Evolutionary conservation across 176 grass and related monocot genomes (phyloP).

Genomic region (Lolium rigidum): DNA sequence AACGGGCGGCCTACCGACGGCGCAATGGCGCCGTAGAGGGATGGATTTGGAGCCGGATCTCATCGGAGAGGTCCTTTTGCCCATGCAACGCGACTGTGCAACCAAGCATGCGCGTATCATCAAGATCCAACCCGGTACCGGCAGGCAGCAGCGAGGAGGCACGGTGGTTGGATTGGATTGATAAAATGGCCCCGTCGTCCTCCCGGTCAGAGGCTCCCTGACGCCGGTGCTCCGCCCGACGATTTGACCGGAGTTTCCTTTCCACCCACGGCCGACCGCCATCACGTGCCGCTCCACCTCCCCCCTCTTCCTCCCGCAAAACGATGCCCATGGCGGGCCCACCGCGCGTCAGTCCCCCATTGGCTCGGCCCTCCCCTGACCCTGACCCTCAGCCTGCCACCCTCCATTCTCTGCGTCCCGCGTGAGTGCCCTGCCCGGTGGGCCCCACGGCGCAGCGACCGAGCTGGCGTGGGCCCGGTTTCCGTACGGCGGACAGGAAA

Average conservation of each 20-base stretch:
- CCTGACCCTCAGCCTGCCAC: neutral
- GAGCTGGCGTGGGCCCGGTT: neutral
- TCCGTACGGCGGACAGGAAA: neutral
- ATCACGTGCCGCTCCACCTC: constrained; percentile 59
- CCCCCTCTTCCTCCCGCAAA: constrained; percentile 26
- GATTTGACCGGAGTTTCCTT: constrained; percentile 50
- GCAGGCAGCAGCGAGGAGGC: neutral
- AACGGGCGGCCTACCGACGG: no score
- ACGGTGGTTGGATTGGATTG: neutral
- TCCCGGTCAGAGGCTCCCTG: constrained; percentile 42
- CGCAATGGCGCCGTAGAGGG: no score
- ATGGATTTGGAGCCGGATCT: neutral
- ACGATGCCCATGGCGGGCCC: constrained; percentile 20
- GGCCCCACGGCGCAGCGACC: neutral
- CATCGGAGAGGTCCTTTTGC: neutral
- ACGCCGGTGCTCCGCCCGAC: constrained; percentile 58
- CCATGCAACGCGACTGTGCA: neutral
- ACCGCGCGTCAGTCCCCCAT: constrained; percentile 6
- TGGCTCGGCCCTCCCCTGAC: constrained; percentile 26
- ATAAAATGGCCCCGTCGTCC: neutral
- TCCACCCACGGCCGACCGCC: constrained; percentile 39
- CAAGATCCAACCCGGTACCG: neutral
- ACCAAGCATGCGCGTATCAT: neutral
- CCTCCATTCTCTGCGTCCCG: neutral
- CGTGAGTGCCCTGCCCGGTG: neutral